These are phyloP conservation scores for Poa annua DNA, from an alignment of 176 grass and related monocot genomes.

Conservation along the genomic window DNA sequence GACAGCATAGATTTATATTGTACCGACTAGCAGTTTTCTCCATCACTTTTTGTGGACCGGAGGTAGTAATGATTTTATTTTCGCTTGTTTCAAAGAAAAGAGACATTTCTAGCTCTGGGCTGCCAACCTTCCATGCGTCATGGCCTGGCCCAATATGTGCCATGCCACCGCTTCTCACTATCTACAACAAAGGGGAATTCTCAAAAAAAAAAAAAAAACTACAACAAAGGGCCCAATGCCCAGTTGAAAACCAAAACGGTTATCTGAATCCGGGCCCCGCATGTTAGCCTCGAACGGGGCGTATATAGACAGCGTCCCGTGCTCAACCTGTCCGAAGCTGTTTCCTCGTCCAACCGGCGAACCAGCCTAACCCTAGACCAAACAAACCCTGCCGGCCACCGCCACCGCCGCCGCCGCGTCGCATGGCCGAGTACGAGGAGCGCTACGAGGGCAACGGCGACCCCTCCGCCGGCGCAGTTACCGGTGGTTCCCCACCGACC, in stretches of 20 bases:
- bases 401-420: not conserved
- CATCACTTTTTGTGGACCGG: no score
- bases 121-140: not conserved
- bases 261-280: not conserved
- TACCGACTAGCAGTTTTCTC: no score
- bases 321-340: not conserved
- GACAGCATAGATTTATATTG: no score
- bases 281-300: not conserved
- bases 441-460: slow-evolving; percentile 61
- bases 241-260: no score
- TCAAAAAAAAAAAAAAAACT: no score
- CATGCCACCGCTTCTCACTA: not conserved
- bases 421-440: slow-evolving; percentile 74
- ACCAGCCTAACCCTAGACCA: slow-evolving; percentile 45
- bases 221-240: not conserved
- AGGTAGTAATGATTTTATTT: no score
- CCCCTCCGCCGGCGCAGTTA: slow-evolving; percentile 18
- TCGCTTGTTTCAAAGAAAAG: no score
- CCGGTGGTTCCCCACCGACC: slow-evolving; percentile 43
- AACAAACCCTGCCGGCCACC: not conserved
- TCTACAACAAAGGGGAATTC: not conserved
- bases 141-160: not conserved
- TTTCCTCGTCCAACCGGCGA: not conserved
- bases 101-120: not conserved
- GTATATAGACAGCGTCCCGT: not conserved